Base-by-base conservation (phyloP, 2,329 filamentous ascomycete genomes). In the Chaetomium sp. region DNA sequence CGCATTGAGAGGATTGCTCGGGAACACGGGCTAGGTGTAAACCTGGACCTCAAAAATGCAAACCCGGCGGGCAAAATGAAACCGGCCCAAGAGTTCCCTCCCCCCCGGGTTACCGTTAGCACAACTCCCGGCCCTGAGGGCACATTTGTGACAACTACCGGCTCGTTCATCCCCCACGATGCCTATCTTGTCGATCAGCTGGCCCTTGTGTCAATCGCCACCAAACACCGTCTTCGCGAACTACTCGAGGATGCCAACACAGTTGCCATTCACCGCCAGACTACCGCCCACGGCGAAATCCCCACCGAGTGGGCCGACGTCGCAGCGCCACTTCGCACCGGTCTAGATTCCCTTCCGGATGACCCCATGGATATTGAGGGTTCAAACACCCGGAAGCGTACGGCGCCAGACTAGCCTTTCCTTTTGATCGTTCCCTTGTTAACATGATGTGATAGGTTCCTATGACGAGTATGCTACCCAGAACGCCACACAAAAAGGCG, bases 101-200 rank as follows among this genome's bases (percentile, higher is more conserved):
- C 74, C 19, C 80, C 80, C 3, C 72, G 73, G 34, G 73, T 86
- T 32, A 83, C 69, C 59, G 81, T 77, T 46, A 77, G 66, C 69
- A 79, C 73, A 56, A 79, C 79, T 57, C 75, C 74, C 1, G 84
- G 82, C 0, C 79, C 84, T 0, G 84, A 90, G 50, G 71, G 70
- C 63, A 81, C 81, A 10, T 71, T 86, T 32, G 78, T 89, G 2
- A 72, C 80, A 43, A 85, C 85, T 1, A 79, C 77, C 11, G 85
- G 85, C 2, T 82, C 83, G 19, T 89, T 87, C 53, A 81, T 95
- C 40, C 81, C 94, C 0, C 84, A 87, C 38, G 87, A 91, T 44
- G 83, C 88, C 1, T 84, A 81, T 53, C 75, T 96, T 37, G 86
- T 88, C 11, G 91, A 96, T 59, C 88, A 96, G 62, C 73, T 96